phyloP scores from a whole-genome alignment of 192 early-diverging fungal genomes.

The Linnemannia zychae region DNA sequence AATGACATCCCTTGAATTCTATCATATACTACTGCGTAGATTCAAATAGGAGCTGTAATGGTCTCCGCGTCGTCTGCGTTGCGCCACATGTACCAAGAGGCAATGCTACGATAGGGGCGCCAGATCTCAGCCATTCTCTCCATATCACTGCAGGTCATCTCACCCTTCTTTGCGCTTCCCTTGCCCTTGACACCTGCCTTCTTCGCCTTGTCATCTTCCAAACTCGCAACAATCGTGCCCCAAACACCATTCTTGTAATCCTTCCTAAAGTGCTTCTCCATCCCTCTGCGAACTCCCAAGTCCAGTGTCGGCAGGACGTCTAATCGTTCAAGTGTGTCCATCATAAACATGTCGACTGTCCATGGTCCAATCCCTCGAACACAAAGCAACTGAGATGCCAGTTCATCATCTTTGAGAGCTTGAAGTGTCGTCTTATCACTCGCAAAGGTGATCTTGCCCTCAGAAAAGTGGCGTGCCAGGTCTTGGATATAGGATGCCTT shows the following conservation, averaged over 20 bases:
- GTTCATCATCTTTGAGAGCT: constrained; percentile 34
- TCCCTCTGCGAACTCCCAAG: constrained; percentile 36
- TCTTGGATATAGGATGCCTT: constrained; percentile 55
- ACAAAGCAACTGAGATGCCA: constrained; percentile 40
- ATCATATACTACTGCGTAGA: neutral
- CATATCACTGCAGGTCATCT: constrained; percentile 43
- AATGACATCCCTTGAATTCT: neutral
- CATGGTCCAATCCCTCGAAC: constrained; percentile 49
- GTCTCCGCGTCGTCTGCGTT: constrained; percentile 12
- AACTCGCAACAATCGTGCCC: constrained; percentile 19
- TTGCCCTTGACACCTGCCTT: constrained; percentile 31
- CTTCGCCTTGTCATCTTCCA: neutral
- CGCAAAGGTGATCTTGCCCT: constrained; percentile 47
- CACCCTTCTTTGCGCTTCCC: constrained; percentile 44
- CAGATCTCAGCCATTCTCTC: constrained; percentile 53
- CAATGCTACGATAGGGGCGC: constrained; percentile 46
- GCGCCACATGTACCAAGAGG: constrained; percentile 56
- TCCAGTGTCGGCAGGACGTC: constrained; percentile 47
- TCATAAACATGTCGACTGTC: constrained; percentile 56
- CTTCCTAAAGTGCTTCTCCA: constrained; percentile 44
- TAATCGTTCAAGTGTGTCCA: constrained; percentile 42
- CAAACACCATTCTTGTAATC: constrained; percentile 48
- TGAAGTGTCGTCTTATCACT: constrained; percentile 31
- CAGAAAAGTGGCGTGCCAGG: constrained; percentile 39
- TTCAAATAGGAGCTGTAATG: constrained; percentile 34